These are phyloP conservation scores for Calocera viscosa DNA, from an alignment of 768 basidiomycete genomes.

Conservation along the genomic window DNA sequence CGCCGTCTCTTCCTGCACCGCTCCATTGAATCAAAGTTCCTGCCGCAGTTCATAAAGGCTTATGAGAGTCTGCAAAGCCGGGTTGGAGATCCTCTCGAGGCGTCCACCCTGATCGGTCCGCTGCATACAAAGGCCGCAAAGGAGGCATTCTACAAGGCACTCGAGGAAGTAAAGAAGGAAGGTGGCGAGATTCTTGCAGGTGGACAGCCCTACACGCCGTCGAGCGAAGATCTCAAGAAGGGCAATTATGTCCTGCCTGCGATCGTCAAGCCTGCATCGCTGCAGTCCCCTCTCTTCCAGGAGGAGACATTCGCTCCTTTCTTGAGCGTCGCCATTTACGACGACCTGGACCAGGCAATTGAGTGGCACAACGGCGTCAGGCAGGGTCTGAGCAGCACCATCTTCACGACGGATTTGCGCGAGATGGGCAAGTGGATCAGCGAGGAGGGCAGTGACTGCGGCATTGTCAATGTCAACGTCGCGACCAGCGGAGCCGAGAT, in stretches of 20 bases:
- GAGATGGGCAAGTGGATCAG: constrained; percentile 88
- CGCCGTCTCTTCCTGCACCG: constrained; percentile 82
- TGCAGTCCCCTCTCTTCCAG: constrained; percentile 48
- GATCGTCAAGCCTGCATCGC: constrained; percentile 54
- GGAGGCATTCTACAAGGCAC: constrained; percentile 47
- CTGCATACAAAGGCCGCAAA: constrained; percentile 63
- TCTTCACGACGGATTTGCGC: constrained; percentile 79
- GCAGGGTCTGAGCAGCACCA: constrained; percentile 80
- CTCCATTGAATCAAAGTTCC: constrained; percentile 60
- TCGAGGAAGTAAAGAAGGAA: constrained; percentile 47
- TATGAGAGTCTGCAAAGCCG: constrained; percentile 47
- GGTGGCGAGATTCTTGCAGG: constrained; percentile 72
- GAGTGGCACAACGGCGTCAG: constrained; percentile 82
- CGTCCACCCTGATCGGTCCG: constrained; percentile 69
- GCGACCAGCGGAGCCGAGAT: constrained; percentile 61
- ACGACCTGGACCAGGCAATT: constrained; percentile 76
- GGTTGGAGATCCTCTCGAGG: constrained; percentile 75
- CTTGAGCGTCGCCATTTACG: constrained; percentile 73
- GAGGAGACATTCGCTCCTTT: constrained; percentile 85
- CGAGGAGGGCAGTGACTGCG: constrained; percentile 75
- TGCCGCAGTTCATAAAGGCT: constrained; percentile 56
- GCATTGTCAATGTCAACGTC: constrained; percentile 81
- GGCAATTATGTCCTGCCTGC: constrained; percentile 90
- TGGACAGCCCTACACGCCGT: constrained; percentile 35
- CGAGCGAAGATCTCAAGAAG: constrained; percentile 36